Conservation (phyloP, 2,329 filamentous ascomycete species). For the Cladosporium phlei region DNA sequence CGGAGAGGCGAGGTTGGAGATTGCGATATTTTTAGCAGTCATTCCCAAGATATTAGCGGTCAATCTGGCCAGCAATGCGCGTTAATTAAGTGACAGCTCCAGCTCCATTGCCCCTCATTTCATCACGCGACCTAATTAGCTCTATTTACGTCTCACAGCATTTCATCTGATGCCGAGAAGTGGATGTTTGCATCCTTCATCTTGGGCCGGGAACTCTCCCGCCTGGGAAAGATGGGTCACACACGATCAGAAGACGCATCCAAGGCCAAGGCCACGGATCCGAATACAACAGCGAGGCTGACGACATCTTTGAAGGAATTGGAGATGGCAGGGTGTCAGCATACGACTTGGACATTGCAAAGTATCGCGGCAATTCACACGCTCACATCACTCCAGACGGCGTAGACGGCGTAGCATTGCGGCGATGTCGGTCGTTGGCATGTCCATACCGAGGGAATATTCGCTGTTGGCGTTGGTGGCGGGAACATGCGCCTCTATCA, state of each 20-base stretch:
- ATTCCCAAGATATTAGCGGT: conserved; percentile 5
- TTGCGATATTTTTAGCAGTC: conserved; percentile 13
- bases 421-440: neutral
- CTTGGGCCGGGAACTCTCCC: neutral
- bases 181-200: neutral
- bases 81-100: too few relatives aligned
- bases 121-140: neutral
- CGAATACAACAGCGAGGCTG: conserved; percentile 1
- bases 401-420: too few relatives aligned
- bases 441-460: neutral
- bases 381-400: neutral
- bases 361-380: neutral
- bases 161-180: neutral
- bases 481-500: neutral
- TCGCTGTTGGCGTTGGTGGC: neutral
- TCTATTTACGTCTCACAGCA: neutral
- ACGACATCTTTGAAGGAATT: neutral
- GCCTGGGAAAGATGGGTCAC: too few relatives aligned
- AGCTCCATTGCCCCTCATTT: conserved; percentile 8
- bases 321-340: too few relatives aligned
- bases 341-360: neutral
- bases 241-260: conserved; percentile 1
- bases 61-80: neutral
- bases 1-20: too few relatives aligned
- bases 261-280: neutral